Evolutionary conservation across 257 asterid genomes (phyloP), one percentile per base, ranked within the genome.

Genomic region (Solanum medicagineum): DNA sequence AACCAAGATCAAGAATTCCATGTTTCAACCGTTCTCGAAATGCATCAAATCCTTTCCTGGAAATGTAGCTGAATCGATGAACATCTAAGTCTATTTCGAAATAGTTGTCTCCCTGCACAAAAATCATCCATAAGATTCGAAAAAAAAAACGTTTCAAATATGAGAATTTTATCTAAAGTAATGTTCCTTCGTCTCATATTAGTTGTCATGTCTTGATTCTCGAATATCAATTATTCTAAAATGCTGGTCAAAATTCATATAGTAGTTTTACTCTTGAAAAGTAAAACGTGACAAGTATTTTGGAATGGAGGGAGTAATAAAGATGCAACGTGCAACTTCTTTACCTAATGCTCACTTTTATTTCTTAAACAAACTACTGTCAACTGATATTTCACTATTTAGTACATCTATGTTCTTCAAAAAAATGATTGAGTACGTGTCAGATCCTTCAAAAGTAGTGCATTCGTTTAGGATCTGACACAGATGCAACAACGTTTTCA

Each of bases 71-170:
- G 89, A 96, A 96, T 32, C 95, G 95, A 84, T 96, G 99, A 59
- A 96, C 97, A 84, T 96, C 99, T n/a, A 96, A 92, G 91, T 96
- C 98, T 51, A 94, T 93, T 81, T 96, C 99, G 83, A 94, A 89
- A 92, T 94, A 96, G 87, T 90, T 94, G 22, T 88, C 85, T 80
- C 97, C 99, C 98, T 96, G 92, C 54, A 85, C 12, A 36, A 87
- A 1, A 81, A 87, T 82, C 26, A 56, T 40, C 26, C 57, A 5
- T 69, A 74, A 36, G 75, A 42, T 36, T 80, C 62, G 6, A 29
- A 7, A 49, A 1, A 49, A 1, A 65, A 74, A 0, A 13, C 8
- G 56, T 75, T 22, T 75, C 45, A 75, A 49, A 47, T 75, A 17
- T 42, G 57, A 73, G 2, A 45, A n/a, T 73, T 73, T 71, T 19